Percentiles rank a stretch among this genome's conserved stretches.
Conservation (phyloP, 306 rosid genomes). For the Crataegus laevigata region DNA sequence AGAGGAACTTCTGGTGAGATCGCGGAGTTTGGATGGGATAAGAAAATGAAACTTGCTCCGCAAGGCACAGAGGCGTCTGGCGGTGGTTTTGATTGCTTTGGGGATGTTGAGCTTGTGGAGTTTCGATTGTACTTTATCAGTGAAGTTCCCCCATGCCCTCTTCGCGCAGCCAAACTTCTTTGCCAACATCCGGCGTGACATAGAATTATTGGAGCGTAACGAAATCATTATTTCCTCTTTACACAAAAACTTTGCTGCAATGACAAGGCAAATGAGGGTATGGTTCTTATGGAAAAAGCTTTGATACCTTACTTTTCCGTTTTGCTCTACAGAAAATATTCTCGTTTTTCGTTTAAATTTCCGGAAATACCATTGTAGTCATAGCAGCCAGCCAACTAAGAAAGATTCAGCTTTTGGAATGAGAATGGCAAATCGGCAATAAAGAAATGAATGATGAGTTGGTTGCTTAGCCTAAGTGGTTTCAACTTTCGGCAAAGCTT, state of each 20-base stretch:
- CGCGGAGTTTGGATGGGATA: constrained; percentile 29
- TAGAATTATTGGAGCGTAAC: neutral
- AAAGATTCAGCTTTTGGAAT: neutral
- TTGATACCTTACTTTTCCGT: neutral
- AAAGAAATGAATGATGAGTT: neutral
- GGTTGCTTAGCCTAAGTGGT: constrained; percentile 8
- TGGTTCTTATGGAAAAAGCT: neutral
- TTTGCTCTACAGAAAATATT: neutral
- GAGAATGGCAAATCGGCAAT: neutral
- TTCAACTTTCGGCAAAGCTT: constrained; percentile 41
- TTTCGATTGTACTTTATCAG: constrained; percentile 29
- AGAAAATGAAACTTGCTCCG: constrained; percentile 22
- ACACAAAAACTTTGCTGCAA: neutral
- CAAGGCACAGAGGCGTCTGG: constrained; percentile 30
- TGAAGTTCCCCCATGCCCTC: constrained; percentile 55
- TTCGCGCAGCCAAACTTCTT: constrained; percentile 54
- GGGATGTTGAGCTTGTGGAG: constrained; percentile 34
- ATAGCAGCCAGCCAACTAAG: neutral
- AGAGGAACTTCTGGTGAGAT: constrained; percentile 23
- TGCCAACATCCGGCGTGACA: constrained; percentile 35
- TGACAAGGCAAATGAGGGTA: neutral
- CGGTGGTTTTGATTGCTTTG: constrained; percentile 25
- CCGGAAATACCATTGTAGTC: neutral
- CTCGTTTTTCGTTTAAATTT: neutral
- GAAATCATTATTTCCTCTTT: neutral